Base-by-base conservation (phyloP, 2,329 filamentous ascomycete species). In the Samsoniella hepiali region DNA sequence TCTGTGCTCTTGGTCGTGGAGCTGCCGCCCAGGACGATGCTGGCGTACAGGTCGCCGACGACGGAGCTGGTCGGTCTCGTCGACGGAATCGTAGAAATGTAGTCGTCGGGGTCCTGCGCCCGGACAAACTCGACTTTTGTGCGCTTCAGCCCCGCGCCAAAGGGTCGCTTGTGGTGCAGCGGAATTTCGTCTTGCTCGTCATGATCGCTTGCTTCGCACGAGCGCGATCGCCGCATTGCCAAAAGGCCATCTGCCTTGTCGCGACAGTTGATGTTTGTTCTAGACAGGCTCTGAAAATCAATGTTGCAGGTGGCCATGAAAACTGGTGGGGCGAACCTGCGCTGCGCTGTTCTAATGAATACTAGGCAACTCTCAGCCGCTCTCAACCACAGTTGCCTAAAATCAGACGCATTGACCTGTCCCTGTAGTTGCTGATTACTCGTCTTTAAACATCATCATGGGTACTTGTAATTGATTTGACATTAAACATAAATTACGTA, bases 31-130 rank as follows among this genome's bases (percentile, higher is more conserved):
- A 90, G 76, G 27, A 91, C 89, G 64, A 91, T 81, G 65, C 82
- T 84, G 32, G 91, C 81, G 68, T 92, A 91, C 53, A 85, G 75
- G 63, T 91, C 85, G 1, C 84, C 81, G 40, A 84, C 72, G 7
- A 75, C 75, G 3, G 67, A 62, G 15, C 66, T 69, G 6, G 65
- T 65, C 7, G 45, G 34, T 13, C 65, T 68, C 17, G 71, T 68
- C 31, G 68, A 65, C 34, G 72, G 72, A 15, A 68, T 64, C 9
- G 73, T 49, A 1, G 67, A 65, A 15, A 70, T 72, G 2, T 72
- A 68, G 9, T 69, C 72, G 11, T 76, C 73, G 1, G 74, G 73
- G 32, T 77, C 76, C 31, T 79, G 76, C 8, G 84, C 85, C 29
- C 78, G 81, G n/a, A 88, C 83, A 67, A 88, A 88, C 58, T 82